Percentiles rank a stretch among this genome's conserved stretches.
These are phyloP conservation scores for Pilasporangium apinafurcum DNA, from an alignment of 352 stramenopile species.

Conservation along the genomic window DNA sequence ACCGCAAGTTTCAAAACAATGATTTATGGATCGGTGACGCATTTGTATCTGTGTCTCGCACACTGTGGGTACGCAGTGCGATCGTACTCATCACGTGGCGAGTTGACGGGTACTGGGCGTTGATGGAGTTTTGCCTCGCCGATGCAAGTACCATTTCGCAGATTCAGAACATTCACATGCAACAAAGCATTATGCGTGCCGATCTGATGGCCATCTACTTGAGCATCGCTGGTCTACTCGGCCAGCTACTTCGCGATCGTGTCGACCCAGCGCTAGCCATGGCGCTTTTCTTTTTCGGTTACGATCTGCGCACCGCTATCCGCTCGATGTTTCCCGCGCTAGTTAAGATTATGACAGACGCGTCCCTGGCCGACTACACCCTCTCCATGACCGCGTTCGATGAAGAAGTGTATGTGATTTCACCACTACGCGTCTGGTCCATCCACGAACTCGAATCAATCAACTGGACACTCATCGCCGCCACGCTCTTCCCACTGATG, in stretches of 20 bases:
- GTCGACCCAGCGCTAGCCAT: slow-evolving; percentile 1
- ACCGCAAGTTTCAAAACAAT: slow-evolving; percentile 1
- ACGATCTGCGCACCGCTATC: not conserved
- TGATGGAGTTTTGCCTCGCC: not conserved
- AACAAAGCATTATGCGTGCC: not conserved
- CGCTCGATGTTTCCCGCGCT: not conserved
- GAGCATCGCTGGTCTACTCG: not conserved
- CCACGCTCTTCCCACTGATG: not conserved
- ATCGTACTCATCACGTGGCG: not conserved
- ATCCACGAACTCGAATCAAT: not conserved
- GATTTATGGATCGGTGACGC: slow-evolving; percentile 6
- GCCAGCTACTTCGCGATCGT: not conserved
- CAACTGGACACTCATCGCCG: not conserved
- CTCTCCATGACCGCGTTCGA: not conserved
- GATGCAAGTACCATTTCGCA: not conserved
- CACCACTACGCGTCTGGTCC: not conserved
- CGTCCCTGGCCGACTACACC: not conserved
- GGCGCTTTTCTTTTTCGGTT: not conserved
- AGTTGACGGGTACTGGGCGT: not conserved
- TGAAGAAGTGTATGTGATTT: not conserved
- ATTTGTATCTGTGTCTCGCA: not conserved
- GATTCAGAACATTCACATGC: not conserved
- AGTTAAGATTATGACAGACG: not conserved
- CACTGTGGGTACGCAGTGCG: not conserved
- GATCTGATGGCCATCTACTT: slow-evolving; percentile 2